Evolutionary conservation across 257 asterid genomes (phyloP).

Genomic region (Avicennia marina): DNA sequence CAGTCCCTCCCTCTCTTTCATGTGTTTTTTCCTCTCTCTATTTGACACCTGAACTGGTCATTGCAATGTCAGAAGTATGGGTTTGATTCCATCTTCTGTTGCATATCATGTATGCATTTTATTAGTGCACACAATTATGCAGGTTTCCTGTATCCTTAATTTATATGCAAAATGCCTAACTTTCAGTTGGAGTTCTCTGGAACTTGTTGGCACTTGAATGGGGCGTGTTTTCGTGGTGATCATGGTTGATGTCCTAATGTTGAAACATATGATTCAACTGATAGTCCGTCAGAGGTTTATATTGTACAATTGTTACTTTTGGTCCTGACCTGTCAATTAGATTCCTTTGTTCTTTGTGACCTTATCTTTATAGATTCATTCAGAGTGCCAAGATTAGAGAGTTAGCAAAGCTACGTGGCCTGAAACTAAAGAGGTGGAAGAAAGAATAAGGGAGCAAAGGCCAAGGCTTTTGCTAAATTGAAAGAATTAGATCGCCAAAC

Average conservation of each 20-base stretch:
- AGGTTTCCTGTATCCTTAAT: not conserved
- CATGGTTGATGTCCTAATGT: conserved; percentile 58
- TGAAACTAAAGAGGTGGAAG: conserved; percentile 59
- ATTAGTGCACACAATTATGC: not conserved
- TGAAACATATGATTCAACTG: conserved; percentile 35
- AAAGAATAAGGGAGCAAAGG: conserved; percentile 52
- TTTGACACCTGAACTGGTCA: too few species aligned
- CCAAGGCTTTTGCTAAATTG: conserved; percentile 57
- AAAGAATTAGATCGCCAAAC: conserved; percentile 59
- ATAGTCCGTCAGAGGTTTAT: conserved; percentile 45
- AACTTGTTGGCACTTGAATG: not conserved
- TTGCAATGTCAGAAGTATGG: too few species aligned
- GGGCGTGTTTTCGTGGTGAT: conserved; percentile 26
- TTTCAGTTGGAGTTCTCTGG: not conserved
- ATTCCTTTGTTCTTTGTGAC: not conserved
- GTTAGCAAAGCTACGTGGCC: conserved; percentile 47
- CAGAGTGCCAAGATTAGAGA: conserved; percentile 49
- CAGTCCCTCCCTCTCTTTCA: too few species aligned
- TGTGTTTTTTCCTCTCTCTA: not conserved
- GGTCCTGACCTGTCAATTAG: not conserved
- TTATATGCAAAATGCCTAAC: not conserved
- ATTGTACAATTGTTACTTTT: not conserved
- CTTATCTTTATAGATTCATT: conserved; percentile 9
- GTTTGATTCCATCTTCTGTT: not conserved
- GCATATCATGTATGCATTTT: not conserved